phyloP scores from a whole-genome alignment of 305 asterid genomes.

The Solanum hybrid region DNA sequence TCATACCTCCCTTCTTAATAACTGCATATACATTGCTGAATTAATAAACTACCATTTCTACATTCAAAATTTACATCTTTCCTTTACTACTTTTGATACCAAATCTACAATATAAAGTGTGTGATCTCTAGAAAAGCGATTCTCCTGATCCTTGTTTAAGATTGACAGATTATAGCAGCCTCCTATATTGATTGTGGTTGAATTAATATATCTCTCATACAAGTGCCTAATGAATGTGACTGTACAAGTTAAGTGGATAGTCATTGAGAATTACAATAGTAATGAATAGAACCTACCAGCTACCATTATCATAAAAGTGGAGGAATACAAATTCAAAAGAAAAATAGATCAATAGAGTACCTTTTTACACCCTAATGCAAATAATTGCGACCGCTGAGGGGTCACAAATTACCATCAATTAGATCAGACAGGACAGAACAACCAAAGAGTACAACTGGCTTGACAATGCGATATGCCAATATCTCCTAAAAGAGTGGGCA shows the following conservation, averaged over 20 bases:
- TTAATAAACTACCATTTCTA: not conserved
- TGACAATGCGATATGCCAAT: not conserved
- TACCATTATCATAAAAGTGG: not conserved
- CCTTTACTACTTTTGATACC: not conserved
- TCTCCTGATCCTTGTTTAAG: not conserved
- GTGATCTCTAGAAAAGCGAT: not conserved
- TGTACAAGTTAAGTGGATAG: not conserved
- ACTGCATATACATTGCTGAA: not conserved
- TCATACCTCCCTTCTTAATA: not conserved
- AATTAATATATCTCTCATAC: not conserved
- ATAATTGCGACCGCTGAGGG: not conserved
- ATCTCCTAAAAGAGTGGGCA: not conserved
- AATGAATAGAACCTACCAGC: not conserved
- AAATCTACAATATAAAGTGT: not conserved
- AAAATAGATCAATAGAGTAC: not conserved
- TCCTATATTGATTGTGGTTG: not conserved
- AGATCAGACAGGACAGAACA: not conserved
- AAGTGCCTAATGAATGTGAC: not conserved
- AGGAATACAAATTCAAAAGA: not conserved
- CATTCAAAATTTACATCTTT: not conserved
- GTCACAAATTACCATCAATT: not conserved
- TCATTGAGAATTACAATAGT: not conserved
- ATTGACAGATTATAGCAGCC: not conserved
- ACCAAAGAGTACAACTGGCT: not conserved
- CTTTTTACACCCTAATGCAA: not conserved